These are phyloP conservation scores for Pelargonium exstipulatum DNA, from an alignment of 441 rosid genomes.

Conservation along the genomic window DNA sequence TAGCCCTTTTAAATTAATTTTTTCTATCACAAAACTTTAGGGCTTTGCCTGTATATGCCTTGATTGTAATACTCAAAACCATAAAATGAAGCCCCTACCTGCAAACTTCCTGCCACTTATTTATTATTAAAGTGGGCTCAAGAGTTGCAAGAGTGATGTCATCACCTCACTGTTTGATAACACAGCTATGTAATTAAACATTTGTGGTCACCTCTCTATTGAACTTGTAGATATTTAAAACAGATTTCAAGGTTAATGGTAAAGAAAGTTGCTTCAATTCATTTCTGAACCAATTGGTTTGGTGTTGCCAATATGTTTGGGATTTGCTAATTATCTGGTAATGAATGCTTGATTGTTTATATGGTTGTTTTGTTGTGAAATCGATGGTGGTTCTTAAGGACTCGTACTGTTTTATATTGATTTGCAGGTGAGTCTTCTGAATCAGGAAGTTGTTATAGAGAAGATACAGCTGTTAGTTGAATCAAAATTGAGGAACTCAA, in stretches of 20 bases:
- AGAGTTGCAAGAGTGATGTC: neutral
- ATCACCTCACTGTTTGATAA: conserved; percentile 2
- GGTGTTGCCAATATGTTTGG: neutral
- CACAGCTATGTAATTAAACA: neutral
- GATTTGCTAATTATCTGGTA: neutral
- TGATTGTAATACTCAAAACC: neutral
- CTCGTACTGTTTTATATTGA: conserved; percentile 5
- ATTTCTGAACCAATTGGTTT: neutral
- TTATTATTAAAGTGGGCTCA: neutral
- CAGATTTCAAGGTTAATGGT: neutral
- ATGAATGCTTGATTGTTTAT: neutral
- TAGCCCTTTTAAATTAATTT: neutral
- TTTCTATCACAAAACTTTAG: too few relatives aligned
- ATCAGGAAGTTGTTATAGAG: conserved; percentile 75
- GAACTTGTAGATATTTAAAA: neutral
- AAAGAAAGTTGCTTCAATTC: neutral
- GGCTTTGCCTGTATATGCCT: neutral
- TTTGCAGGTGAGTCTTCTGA: conserved; percentile 82
- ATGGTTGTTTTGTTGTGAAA: conserved; percentile 3
- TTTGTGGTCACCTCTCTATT: neutral
- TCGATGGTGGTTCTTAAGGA: neutral
- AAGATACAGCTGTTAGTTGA: conserved; percentile 75
- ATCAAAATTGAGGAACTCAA: conserved; percentile 58
- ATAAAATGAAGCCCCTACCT: neutral
- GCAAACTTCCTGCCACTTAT: neutral